These are phyloP conservation scores for Ochetophila trinervis DNA, from an alignment of 306 rosid species.

Conservation along the genomic window DNA sequence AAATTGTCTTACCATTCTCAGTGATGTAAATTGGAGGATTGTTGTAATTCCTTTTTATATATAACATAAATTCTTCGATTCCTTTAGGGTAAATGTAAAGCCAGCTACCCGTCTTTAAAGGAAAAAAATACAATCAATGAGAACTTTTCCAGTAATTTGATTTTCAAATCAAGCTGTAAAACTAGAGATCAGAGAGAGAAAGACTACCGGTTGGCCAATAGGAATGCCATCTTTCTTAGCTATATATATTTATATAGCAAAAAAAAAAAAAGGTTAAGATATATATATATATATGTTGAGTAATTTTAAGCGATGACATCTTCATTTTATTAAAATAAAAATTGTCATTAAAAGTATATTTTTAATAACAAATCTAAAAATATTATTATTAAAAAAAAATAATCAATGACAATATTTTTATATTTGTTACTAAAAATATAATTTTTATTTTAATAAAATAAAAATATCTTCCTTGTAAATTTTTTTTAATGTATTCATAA, in stretches of 20 bases:
- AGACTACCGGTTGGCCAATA: conserved; percentile 3
- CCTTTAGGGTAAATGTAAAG: conserved; percentile 54
- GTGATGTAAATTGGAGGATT: conserved; percentile 48
- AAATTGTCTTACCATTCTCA: conserved; percentile 49
- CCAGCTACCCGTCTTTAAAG: conserved; percentile 56
- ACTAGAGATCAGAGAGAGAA: neutral
- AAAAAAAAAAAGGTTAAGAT: neutral
- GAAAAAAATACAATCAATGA: neutral
- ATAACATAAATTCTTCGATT: conserved; percentile 24
- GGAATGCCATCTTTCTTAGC: conserved; percentile 13
- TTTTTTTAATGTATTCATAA: too few species aligned
- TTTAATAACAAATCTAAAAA: too few species aligned
- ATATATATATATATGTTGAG: neutral
- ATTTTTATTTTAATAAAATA: too few species aligned
- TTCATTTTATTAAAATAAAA: too few species aligned
- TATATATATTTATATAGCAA: neutral
- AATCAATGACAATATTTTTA: too few species aligned
- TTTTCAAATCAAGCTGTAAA: neutral
- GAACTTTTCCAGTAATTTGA: neutral
- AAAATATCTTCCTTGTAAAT: too few species aligned
- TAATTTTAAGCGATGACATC: too few species aligned
- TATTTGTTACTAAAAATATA: too few species aligned
- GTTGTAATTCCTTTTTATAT: conserved; percentile 33
- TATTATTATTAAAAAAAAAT: too few species aligned
- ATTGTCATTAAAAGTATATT: too few species aligned